Base-by-base conservation (phyloP, 1,284 basidiomycete genomes). In the Apiotrichum montevideense region DNA sequence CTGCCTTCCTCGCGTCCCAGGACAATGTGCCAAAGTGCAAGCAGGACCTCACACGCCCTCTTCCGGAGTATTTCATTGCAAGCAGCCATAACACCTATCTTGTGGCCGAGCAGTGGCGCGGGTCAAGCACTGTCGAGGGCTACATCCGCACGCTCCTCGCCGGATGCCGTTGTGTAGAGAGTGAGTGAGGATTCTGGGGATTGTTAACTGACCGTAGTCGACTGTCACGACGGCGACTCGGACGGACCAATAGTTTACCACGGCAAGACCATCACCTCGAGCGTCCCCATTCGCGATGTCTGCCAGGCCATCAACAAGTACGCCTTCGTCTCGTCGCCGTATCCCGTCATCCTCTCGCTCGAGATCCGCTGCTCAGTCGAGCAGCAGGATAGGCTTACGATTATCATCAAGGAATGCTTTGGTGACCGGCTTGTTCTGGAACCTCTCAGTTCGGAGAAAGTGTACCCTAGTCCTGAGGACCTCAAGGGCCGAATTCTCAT, bases 51-150 rank as follows among this genome's bases (percentile, higher is more conserved):
- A 86, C 85, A 0, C 80, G 82, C 1, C 91, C 95, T 0, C 77
- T 97, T 9, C 82, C 85, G 5, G 88, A 96, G 58, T 98, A 98
- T 73, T 96, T 83, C 68, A 87, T 98, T 67, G 93, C 90, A 4
- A 89, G 90, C 14, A 95, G 91, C 35, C 96, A 98, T 71, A 98
- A 99, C 68, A 98, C 96, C 0, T 98, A 99, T 68, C 85, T 99
- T 4, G 86, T 97, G 10, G 94, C 94, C 0, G 85, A 92, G 64
- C 96, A 99, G 71, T 85, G 96, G 56, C 84, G 94, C 8, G 95
- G 96, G 3, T 86, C 88, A 54, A 93, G 90, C 61, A 97, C 95
- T 0, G 86, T 95, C 42, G 95, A 98, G 69, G 95, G 95, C 0
- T 98, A 98, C 71, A 92, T 97, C 59, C 83, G 95, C 0, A 94